phyloP scores from a whole-genome alignment of 169 alveolate genomes.

The Cryptosporidium tyzzeri region DNA sequence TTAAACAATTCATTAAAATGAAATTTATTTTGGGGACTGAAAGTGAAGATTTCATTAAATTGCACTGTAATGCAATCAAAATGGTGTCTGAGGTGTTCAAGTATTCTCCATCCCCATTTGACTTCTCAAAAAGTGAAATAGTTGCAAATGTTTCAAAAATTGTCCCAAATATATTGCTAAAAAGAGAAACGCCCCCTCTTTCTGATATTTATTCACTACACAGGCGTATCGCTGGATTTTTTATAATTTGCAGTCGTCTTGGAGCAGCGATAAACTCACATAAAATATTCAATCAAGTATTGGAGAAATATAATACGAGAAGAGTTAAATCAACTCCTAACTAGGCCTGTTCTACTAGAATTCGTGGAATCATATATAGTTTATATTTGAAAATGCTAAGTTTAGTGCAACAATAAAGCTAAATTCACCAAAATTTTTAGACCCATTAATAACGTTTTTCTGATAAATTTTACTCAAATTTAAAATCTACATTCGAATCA shows the following conservation, averaged over 20 bases:
- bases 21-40: slow-evolving; percentile 88
- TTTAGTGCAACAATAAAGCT: background rate
- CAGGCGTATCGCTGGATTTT: slow-evolving; percentile 90
- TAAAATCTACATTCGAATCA: slow-evolving; percentile 21
- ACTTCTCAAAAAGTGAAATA: slow-evolving; percentile 57
- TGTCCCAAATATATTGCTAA: slow-evolving; percentile 83
- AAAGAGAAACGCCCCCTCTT: slow-evolving; percentile 91
- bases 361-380: slow-evolving; percentile 1
- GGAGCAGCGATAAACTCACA: slow-evolving; percentile 77
- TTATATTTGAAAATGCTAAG: background rate
- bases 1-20: slow-evolving; percentile 78
- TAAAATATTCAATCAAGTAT: slow-evolving; percentile 11
- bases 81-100: slow-evolving; percentile 72
- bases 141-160: slow-evolving; percentile 79
- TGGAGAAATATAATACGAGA: background rate
- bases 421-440: background rate
- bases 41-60: slow-evolving; percentile 84
- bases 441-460: background rate
- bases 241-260: slow-evolving; percentile 85
- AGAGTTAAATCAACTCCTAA: background rate
- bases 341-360: background rate
- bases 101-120: background rate
- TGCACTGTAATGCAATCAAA: slow-evolving; percentile 86
- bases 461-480: slow-evolving; percentile 21
- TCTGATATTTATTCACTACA: slow-evolving; percentile 93